Conservation (phyloP, 495 filamentous ascomycete genomes). For the Oleoguttula mirabilis region DNA sequence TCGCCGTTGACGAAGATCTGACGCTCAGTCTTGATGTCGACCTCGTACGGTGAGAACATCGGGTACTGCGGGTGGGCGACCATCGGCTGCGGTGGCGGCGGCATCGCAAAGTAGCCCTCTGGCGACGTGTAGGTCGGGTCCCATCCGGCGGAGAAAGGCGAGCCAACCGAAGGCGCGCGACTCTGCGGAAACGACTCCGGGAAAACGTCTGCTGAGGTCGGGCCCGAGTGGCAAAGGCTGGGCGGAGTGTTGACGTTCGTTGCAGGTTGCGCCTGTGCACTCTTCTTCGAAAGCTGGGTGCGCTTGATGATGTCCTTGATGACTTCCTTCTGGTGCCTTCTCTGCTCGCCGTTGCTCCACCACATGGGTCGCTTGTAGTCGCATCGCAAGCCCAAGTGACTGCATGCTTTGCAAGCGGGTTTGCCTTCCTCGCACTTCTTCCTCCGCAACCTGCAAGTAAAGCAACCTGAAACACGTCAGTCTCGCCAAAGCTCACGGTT, state of each 20-base stretch:
- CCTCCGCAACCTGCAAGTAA: slow-evolving; percentile 83
- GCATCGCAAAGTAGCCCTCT: slow-evolving; percentile 29
- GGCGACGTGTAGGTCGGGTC: slow-evolving; percentile 53
- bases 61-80: slow-evolving; percentile 32
- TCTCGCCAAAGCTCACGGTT: slow-evolving; percentile 21
- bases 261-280: slow-evolving; percentile 36
- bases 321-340: slow-evolving; percentile 75
- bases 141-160: slow-evolving; percentile 59
- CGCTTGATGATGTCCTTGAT: slow-evolving; percentile 97
- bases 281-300: slow-evolving; percentile 85
- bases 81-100: slow-evolving; percentile 30
- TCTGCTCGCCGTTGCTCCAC: slow-evolving; percentile 87
- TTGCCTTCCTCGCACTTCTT: slow-evolving; percentile 98
- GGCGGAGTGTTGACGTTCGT: slow-evolving; percentile 55
- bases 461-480: slow-evolving; percentile 58
- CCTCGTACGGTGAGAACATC: slow-evolving; percentile 66
- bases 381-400: slow-evolving; percentile 71
- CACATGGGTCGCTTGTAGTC: slow-evolving; percentile 94
- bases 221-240: slow-evolving; percentile 67
- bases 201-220: slow-evolving; percentile 60
- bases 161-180: slow-evolving; percentile 64
- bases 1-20: slow-evolving; percentile 91
- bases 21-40: slow-evolving; percentile 89
- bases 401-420: slow-evolving; percentile 77
- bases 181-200: slow-evolving; percentile 60